These are phyloP conservation scores for Wickerhamiella domercqiae DNA, from an alignment of 805 yeast genomes.

Conservation along the genomic window DNA sequence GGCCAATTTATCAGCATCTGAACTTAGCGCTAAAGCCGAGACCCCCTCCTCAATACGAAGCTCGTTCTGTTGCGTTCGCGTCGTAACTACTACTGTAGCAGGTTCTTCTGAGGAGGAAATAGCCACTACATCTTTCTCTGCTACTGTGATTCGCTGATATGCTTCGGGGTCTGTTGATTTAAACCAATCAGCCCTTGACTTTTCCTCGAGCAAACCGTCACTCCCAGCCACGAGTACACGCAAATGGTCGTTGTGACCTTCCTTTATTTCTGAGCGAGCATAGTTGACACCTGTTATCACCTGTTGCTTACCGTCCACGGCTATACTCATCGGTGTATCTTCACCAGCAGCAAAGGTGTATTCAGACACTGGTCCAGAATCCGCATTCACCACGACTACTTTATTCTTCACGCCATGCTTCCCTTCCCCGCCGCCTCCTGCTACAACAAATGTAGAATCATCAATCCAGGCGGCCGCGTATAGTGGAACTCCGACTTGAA, in stretches of 20 bases:
- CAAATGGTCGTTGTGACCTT: conserved; percentile 53
- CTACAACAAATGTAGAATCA: conserved; percentile 45
- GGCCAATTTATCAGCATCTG: conserved; percentile 6
- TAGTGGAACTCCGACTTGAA: conserved; percentile 37
- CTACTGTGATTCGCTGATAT: conserved; percentile 13
- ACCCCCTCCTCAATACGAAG: conserved; percentile 1
- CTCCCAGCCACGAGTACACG: conserved; percentile 28
- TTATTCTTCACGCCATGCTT: conserved; percentile 79
- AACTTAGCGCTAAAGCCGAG: neutral
- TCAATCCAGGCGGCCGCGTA: conserved; percentile 61
- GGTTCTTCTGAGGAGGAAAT: conserved; percentile 6
- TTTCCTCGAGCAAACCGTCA: no score
- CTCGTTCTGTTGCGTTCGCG: no score
- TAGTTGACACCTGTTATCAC: conserved; percentile 50
- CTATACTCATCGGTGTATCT: conserved; percentile 82
- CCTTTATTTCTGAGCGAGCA: conserved; percentile 38
- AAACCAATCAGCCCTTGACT: no score
- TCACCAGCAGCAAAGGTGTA: conserved; percentile 28
- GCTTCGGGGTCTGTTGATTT: conserved; percentile 4
- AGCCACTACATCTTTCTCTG: conserved; percentile 3
- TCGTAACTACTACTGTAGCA: no score
- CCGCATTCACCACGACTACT: conserved; percentile 23
- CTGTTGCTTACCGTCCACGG: conserved; percentile 26
- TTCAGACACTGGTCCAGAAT: conserved; percentile 6
- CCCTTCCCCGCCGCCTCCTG: conserved; percentile 97